phyloP scores from a whole-genome alignment of 192 early-diverging fungal genomes.

The Linnemannia exigua region DNA sequence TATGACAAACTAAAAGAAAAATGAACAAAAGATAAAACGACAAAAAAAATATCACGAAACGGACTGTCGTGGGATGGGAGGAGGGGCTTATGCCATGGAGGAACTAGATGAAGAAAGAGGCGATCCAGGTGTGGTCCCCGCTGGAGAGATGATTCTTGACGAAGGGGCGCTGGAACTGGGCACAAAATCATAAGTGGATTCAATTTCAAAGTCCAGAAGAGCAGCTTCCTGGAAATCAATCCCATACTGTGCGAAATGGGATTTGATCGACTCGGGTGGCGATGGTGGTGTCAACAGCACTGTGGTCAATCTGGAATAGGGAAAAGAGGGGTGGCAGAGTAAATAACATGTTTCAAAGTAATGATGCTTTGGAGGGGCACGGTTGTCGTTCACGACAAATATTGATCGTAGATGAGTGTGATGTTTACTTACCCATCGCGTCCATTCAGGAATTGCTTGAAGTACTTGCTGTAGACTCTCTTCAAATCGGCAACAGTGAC shows the following conservation, averaged over 20 bases:
- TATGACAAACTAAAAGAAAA: neutral
- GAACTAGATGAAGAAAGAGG: slow-evolving; percentile 26
- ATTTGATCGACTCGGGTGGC: slow-evolving; percentile 51
- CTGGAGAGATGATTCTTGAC: slow-evolving; percentile 28
- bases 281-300: slow-evolving; percentile 55
- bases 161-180: slow-evolving; percentile 9
- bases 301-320: slow-evolving; percentile 27
- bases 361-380: too few relatives aligned
- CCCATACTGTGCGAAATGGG: slow-evolving; percentile 51
- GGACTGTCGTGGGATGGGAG: neutral
- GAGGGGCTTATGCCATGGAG: neutral
- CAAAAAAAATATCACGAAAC: neutral
- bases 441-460: slow-evolving; percentile 68
- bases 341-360: too few relatives aligned
- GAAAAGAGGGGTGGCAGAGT: too few relatives aligned
- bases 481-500: slow-evolving; percentile 66
- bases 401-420: neutral
- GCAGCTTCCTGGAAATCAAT: slow-evolving; percentile 45
- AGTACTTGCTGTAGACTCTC: slow-evolving; percentile 70
- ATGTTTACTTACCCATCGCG: slow-evolving; percentile 28
- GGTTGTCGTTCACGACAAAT: too few relatives aligned
- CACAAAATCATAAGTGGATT: slow-evolving; percentile 40
- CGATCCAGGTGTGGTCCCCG: slow-evolving; percentile 29
- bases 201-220: slow-evolving; percentile 50
- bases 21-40: neutral